These are phyloP conservation scores for Rugonectria rugulosa DNA, from an alignment of 2,329 filamentous ascomycete species.

Conservation along the genomic window DNA sequence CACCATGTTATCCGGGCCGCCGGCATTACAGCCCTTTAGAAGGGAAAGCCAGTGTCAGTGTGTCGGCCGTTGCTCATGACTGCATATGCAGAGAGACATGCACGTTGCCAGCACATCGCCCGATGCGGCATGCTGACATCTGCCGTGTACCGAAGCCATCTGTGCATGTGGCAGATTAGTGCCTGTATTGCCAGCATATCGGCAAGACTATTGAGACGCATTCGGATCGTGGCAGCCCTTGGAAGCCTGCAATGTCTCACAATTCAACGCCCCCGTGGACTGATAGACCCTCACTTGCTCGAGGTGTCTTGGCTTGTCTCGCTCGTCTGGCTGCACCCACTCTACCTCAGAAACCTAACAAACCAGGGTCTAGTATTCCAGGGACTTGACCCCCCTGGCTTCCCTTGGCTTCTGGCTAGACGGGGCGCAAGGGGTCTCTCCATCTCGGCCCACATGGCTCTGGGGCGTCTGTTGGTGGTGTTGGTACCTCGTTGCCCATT, in stretches of 20 bases:
- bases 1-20: background rate
- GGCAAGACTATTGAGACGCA: slow-evolving; percentile 15
- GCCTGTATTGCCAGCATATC: slow-evolving; percentile 14
- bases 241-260: slow-evolving; percentile 24
- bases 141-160: slow-evolving; percentile 10
- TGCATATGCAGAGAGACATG: slow-evolving; percentile 10
- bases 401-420: slow-evolving; percentile 17
- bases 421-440: slow-evolving; percentile 30
- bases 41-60: background rate
- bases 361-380: slow-evolving; percentile 20
- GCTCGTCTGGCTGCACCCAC: slow-evolving; percentile 13
- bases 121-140: slow-evolving; percentile 6
- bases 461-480: slow-evolving; percentile 29
- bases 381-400: slow-evolving; percentile 23
- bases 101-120: slow-evolving; percentile 8
- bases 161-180: background rate
- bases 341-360: background rate
- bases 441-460: slow-evolving; percentile 31
- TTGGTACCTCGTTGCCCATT: slow-evolving; percentile 21
- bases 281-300: slow-evolving; percentile 1
- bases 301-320: slow-evolving; percentile 10
- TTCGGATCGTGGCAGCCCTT: slow-evolving; percentile 25
- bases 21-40: slow-evolving; percentile 13
- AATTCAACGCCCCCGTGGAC: slow-evolving; percentile 16
- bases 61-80: background rate